Percentiles rank a stretch among this genome's conserved stretches.
These are phyloP conservation scores for Lichina pygmaea DNA, from an alignment of 495 filamentous ascomycete genomes.

Conservation along the genomic window DNA sequence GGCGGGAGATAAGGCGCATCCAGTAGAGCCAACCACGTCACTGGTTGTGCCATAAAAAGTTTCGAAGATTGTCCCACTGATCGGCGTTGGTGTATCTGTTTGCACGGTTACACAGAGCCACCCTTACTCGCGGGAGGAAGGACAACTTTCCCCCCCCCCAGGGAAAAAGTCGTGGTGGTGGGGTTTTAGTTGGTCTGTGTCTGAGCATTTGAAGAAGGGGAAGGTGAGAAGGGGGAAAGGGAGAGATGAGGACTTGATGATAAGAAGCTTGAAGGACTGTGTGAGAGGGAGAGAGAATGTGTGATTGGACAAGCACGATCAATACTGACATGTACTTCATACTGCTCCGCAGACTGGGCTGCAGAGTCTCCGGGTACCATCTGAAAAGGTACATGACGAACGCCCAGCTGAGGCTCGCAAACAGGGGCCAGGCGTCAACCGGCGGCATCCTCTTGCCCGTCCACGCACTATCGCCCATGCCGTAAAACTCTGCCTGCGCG, in stretches of 20 bases:
- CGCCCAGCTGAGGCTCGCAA: slow-evolving; percentile 73
- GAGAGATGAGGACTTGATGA: not conserved
- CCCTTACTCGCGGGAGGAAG: too few relatives aligned
- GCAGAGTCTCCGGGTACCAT: slow-evolving; percentile 71
- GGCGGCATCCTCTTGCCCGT: slow-evolving; percentile 11
- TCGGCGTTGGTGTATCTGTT: slow-evolving; percentile 43
- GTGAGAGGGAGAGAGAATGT: not conserved
- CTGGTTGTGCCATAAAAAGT: slow-evolving; percentile 64
- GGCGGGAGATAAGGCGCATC: not conserved
- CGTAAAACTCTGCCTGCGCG: slow-evolving; percentile 4
- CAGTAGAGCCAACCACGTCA: slow-evolving; percentile 11
- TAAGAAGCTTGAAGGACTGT: not conserved
- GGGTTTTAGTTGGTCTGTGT: too few relatives aligned
- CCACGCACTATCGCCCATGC: slow-evolving; percentile 5
- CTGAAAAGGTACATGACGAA: slow-evolving; percentile 87
- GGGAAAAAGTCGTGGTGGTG: too few relatives aligned
- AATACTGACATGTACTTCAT: slow-evolving; percentile 87
- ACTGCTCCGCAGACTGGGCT: slow-evolving; percentile 72
- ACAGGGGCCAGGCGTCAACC: slow-evolving; percentile 53
- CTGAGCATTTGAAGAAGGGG: not conserved
- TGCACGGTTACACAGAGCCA: too few relatives aligned
- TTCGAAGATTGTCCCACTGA: slow-evolving; percentile 58
- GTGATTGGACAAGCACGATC: not conserved
- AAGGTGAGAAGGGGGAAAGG: slow-evolving; percentile 2
- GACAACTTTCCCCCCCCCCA: too few relatives aligned